Evolutionary conservation across 768 basidiomycete genomes (phyloP), one percentile per base, ranked within the genome.

Genomic region (Tulasnella sp.): DNA sequence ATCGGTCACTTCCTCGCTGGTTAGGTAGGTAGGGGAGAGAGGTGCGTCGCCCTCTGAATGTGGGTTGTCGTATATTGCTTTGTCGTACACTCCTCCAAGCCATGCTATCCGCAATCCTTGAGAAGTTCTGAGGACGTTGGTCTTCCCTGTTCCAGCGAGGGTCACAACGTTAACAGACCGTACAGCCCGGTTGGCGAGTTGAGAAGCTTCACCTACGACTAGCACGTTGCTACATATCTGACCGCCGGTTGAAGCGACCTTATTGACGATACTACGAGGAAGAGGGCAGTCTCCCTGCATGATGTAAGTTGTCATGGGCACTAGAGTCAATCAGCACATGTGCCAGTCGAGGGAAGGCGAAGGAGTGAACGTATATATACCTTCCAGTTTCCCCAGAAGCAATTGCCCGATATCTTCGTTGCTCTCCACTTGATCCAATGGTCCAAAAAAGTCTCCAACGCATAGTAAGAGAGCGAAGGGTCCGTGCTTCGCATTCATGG

Each of bases 401-500:
- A 92, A 73, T 63, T 82, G 75, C 3, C 67, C 64, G 1, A 84
- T 70, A 59, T 89, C 79, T 59, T 80, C 75, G 11, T 78, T 76
- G 53, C 67, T 72, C 52, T 60, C 67, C n/a, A 63, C 64, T 12
- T 70, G 70, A 11, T 63, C 69, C 1, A 73, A 66, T 1, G 76
- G 76, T 4, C 85, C 85, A 70, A 92, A 90, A 72, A 92, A 92
- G 70, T 91, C 86, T n/a, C 90, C 90, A 5, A 76, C 73, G 64
- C 87, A 89, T 53, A 92, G 76, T 5, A 84, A 78, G 57, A 89
- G 77, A 67, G 91, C 87, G 68, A 98, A 97, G 68, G 87, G 88
- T 62, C 92, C 92, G 70, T 96, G 88, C 72, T 94, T 96, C 55
- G 81, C 76, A 73, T 98, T 83, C 64, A 96, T 89, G 27, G 80